Base-by-base conservation (phyloP, 2,329 filamentous ascomycete genomes). In the Ceratocystis lukuohia region DNA sequence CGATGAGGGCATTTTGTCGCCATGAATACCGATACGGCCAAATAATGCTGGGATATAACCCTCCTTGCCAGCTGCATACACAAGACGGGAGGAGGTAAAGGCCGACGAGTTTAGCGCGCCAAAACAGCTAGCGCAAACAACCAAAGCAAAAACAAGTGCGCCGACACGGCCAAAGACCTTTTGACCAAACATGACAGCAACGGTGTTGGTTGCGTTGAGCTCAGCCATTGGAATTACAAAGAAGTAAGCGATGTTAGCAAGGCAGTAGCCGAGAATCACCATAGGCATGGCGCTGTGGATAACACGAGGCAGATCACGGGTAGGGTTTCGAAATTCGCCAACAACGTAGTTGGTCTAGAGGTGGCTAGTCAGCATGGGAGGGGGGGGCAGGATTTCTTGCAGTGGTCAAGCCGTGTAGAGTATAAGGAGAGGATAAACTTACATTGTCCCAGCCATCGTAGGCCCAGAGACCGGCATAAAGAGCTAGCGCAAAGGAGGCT, bases 391-490 rank as follows among this genome's bases (percentile, higher is more conserved):
- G 45, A 28, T 8, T 22, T 37, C 15, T 33, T 41, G 10, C 37
- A 41, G 37, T 41, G 37, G 37, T 12, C 10, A 41, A 25, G 48
- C 25, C 15, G 3, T 53, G 10, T 10, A 8, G 25, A 53, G 8
- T 12, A 41, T 33, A 5, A n/a, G 65, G 33, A 5, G 28, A 5
- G 28, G 30, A 56, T n/a, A 4, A 61, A 80, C 88, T 78, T 77
- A 94, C 91, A 75, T 99, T 99, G 74, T 99, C 94, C 94, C 94
- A 99, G 37, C 94, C 94, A 74, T 99, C 94, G 76, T 94, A 99
- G 0, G 94, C 94, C 94, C 94, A 99, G 4, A 99, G 81, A 7
- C 94, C 94, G 17, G 91, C 93, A 74, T 99, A 99, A 61, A 99
- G 77, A 0, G 94, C 94, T 61, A 99, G 88, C 2, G 94, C 94